These are phyloP conservation scores for Phaeosphaeria sp. DNA, from an alignment of 2,329 filamentous ascomycete genomes.

Conservation along the genomic window DNA sequence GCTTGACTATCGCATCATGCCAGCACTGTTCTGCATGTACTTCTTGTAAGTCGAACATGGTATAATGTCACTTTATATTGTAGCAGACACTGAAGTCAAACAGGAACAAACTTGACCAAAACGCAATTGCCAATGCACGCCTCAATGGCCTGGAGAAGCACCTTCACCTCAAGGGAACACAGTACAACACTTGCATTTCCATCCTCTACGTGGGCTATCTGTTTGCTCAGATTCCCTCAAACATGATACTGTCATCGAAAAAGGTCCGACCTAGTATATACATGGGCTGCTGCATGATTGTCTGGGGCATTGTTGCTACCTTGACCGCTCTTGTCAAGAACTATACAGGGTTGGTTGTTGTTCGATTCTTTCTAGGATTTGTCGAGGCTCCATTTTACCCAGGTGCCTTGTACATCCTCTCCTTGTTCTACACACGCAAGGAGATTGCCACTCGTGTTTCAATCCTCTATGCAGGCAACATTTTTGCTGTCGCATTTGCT, in stretches of 20 bases:
- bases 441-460: constrained; percentile 35
- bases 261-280: constrained; percentile 40
- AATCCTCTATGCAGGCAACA: constrained; percentile 19
- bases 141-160: constrained; percentile 67
- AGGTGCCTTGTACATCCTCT: constrained; percentile 66
- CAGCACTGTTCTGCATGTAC: constrained; percentile 46
- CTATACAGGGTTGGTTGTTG: constrained; percentile 37
- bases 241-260: constrained; percentile 50
- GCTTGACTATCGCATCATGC: constrained; percentile 34
- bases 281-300: constrained; percentile 38
- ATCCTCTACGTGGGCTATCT: constrained; percentile 32
- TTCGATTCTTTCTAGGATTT: constrained; percentile 40
- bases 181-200: constrained; percentile 55
- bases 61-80: neutral
- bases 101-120: constrained; percentile 57
- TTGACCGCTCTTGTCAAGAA: constrained; percentile 36
- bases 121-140: constrained; percentile 69
- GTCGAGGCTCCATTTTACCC: constrained; percentile 59
- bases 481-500: constrained; percentile 20
- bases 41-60: constrained; percentile 29
- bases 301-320: constrained; percentile 42
- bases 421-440: constrained; percentile 68
- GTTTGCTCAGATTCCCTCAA: constrained; percentile 48
- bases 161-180: constrained; percentile 25
- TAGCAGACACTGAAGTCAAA: neutral